These are phyloP conservation scores for Hygrocybe coccinea DNA, from an alignment of 768 basidiomycete genomes.

Conservation along the genomic window DNA sequence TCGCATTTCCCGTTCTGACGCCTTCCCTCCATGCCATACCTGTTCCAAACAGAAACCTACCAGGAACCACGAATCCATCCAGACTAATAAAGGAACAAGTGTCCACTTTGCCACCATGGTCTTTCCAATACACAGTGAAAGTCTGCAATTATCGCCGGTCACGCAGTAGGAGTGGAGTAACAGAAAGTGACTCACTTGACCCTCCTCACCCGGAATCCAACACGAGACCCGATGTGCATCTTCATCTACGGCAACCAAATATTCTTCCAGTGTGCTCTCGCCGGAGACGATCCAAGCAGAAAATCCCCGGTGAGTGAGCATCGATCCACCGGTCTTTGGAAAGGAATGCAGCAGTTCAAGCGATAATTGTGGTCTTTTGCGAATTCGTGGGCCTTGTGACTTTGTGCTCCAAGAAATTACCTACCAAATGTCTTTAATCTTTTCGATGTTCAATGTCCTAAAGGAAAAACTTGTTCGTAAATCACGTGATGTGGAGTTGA, in stretches of 20 bases:
- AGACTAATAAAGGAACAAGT: slow-evolving; percentile 60
- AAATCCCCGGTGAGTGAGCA: slow-evolving; percentile 53
- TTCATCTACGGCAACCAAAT: slow-evolving; percentile 48
- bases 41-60: slow-evolving; percentile 53
- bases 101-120: slow-evolving; percentile 48
- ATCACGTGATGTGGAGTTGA: too few species aligned
- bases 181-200: slow-evolving; percentile 40
- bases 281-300: slow-evolving; percentile 65
- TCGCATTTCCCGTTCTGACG: slow-evolving; percentile 43
- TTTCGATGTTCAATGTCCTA: too few species aligned
- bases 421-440: too few species aligned
- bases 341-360: not conserved
- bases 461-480: too few species aligned
- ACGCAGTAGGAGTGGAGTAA: not conserved
- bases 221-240: slow-evolving; percentile 49
- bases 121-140: slow-evolving; percentile 63
- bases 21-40: slow-evolving; percentile 53
- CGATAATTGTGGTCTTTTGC: not conserved
- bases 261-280: slow-evolving; percentile 47
- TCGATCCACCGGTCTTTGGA: not conserved
- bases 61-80: slow-evolving; percentile 60
- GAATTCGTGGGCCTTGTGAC: not conserved
- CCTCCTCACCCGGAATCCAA: slow-evolving; percentile 62
- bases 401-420: too few species aligned
- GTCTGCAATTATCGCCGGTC: slow-evolving; percentile 29